phyloP scores from a whole-genome alignment of 371 early-diverging fungal genomes.

The Mortierella sp. region DNA sequence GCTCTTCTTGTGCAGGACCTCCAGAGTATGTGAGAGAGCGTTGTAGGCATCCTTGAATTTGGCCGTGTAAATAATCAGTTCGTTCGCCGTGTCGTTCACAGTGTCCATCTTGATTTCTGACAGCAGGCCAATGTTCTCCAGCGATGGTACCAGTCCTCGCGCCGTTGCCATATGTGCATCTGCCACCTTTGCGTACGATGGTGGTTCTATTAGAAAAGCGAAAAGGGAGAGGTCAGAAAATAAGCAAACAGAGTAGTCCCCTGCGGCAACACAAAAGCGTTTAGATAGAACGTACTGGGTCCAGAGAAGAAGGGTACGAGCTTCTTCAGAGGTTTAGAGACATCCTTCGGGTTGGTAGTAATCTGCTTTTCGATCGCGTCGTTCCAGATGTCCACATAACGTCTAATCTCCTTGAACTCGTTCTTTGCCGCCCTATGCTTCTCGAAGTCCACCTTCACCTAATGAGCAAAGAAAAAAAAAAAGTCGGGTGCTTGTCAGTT shows the following conservation, averaged over 20 bases:
- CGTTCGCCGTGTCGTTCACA: constrained; percentile 36
- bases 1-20: constrained; percentile 36
- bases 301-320: constrained; percentile 49
- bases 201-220: constrained; percentile 29
- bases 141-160: constrained; percentile 31
- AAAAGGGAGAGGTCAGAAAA: background rate
- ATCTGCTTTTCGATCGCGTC: constrained; percentile 54
- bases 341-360: constrained; percentile 51
- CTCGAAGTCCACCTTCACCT: constrained; percentile 49
- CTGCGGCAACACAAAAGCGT: background rate
- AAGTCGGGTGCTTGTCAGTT: background rate
- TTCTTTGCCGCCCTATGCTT: constrained; percentile 43
- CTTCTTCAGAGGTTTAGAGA: constrained; percentile 47
- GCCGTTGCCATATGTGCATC: constrained; percentile 44
- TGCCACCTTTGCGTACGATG: constrained; percentile 49
- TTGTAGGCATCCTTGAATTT: constrained; percentile 53
- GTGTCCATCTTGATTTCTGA: constrained; percentile 56
- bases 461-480: background rate
- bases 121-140: constrained; percentile 47
- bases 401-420: constrained; percentile 47
- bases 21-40: constrained; percentile 34
- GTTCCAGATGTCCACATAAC: constrained; percentile 57
- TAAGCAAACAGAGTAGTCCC: background rate
- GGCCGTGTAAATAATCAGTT: constrained; percentile 51
- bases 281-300: constrained; percentile 33